A percentile compares a stretch with the other conserved stretches of the same genome.
These are phyloP conservation scores for Starmerella vaccinii DNA, from an alignment of 805 yeast species.

Conservation along the genomic window DNA sequence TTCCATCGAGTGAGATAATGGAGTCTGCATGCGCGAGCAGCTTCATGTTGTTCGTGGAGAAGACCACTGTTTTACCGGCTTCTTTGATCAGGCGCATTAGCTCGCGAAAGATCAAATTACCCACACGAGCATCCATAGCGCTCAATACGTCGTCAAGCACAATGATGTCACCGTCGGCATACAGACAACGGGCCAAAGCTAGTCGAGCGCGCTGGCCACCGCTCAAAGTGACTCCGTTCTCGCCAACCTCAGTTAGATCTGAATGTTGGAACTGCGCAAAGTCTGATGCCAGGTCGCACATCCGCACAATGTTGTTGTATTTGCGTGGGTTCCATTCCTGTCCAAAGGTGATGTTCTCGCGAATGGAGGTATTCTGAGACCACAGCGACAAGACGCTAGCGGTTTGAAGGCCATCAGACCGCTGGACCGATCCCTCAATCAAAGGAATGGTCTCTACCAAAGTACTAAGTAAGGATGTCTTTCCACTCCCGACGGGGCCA, in stretches of 20 bases:
- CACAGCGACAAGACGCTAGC: slow-evolving; percentile 16
- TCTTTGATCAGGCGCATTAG: slow-evolving; percentile 52
- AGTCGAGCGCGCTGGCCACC: slow-evolving; percentile 88
- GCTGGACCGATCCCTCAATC: slow-evolving; percentile 42
- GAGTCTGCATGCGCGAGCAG: slow-evolving; percentile 59
- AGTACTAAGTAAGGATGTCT: slow-evolving; percentile 52
- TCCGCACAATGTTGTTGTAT: slow-evolving; percentile 9
- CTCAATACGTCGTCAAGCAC: slow-evolving; percentile 70
- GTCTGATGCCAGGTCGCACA: slow-evolving; percentile 18
- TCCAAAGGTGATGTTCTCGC: slow-evolving; percentile 17
- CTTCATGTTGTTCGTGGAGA: slow-evolving; percentile 77
- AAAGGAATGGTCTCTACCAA: slow-evolving; percentile 41
- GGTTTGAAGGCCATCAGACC: slow-evolving; percentile 39
- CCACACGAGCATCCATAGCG: slow-evolving; percentile 82
- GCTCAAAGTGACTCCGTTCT: slow-evolving; percentile 73
- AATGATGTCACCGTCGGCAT: slow-evolving; percentile 51
- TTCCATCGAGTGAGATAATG: slow-evolving; percentile 47
- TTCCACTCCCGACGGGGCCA: slow-evolving; percentile 75
- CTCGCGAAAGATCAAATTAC: slow-evolving; percentile 55
- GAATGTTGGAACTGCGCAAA: slow-evolving; percentile 12
- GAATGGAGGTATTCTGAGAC: slow-evolving; percentile 11
- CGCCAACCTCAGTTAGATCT: slow-evolving; percentile 57
- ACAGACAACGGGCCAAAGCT: slow-evolving; percentile 69
- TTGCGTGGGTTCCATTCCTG: slow-evolving; percentile 23
- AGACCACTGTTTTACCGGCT: slow-evolving; percentile 49